These are phyloP conservation scores for Canavalia gladiata DNA, from an alignment of 306 rosid genomes.

Conservation along the genomic window DNA sequence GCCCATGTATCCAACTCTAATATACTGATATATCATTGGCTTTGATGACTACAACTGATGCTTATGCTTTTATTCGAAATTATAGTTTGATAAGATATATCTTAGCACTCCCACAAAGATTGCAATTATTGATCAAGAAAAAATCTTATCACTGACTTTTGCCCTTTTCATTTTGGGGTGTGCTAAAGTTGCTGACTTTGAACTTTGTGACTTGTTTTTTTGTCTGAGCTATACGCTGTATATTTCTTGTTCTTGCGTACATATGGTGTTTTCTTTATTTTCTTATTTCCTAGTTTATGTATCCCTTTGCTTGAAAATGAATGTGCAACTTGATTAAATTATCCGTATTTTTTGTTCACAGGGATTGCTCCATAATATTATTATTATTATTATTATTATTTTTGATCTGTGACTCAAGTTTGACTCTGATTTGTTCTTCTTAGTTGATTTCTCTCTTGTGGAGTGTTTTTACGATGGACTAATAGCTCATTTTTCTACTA, in stretches of 20 bases:
- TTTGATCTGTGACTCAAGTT: slow-evolving; percentile 37
- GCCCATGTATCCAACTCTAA: slow-evolving; percentile 33
- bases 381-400: background rate
- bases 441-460: slow-evolving; percentile 21
- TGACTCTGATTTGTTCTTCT: slow-evolving; percentile 29
- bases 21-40: slow-evolving; percentile 25
- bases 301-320: background rate
- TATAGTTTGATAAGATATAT: slow-evolving; percentile 93
- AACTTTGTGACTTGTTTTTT: slow-evolving; percentile 27
- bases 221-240: background rate
- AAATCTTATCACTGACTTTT: slow-evolving; percentile 35
- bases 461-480: slow-evolving; percentile 5
- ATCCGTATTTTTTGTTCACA: background rate
- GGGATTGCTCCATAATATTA: background rate
- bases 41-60: slow-evolving; percentile 40
- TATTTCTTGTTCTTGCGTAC: background rate
- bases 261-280: slow-evolving; percentile 43
- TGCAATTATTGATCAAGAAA: slow-evolving; percentile 96
- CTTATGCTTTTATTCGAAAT: slow-evolving; percentile 27
- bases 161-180: background rate
- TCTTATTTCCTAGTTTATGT: background rate
- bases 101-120: slow-evolving; percentile 95
- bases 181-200: slow-evolving; percentile 1
- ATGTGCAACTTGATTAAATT: slow-evolving; percentile 32
- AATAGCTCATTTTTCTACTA: slow-evolving; percentile 1